Conservation (phyloP, 108 stramenopile species). For the Pseudonitzschia multiseries region DNA sequence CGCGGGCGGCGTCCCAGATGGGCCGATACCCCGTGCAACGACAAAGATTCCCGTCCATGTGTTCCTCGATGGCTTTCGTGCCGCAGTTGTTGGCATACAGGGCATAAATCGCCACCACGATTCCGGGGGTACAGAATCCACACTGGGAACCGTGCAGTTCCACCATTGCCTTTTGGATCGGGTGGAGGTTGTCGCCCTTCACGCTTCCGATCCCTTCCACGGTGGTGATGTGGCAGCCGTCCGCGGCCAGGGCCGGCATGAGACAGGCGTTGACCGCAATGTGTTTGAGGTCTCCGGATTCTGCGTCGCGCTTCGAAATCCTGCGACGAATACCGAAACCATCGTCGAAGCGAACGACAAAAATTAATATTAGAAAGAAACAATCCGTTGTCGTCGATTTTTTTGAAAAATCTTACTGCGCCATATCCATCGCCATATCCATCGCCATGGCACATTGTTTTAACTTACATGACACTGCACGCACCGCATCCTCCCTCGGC, state of each 20-base stretch:
- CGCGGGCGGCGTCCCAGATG: slow-evolving; percentile 93
- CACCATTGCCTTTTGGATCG: slow-evolving; percentile 90
- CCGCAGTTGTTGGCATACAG: slow-evolving; percentile 62
- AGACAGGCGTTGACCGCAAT: slow-evolving; percentile 89
- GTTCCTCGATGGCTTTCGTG: slow-evolving; percentile 76
- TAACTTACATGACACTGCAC: slow-evolving; percentile 80
- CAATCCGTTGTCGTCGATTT: not conserved
- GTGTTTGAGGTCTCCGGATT: slow-evolving; percentile 44
- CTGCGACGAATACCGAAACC: slow-evolving; percentile 9
- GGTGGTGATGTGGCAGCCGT: slow-evolving; percentile 88
- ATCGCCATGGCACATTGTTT: not conserved
- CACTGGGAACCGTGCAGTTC: slow-evolving; percentile 95
- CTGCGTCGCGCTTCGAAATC: slow-evolving; percentile 44
- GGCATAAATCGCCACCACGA: slow-evolving; percentile 90
- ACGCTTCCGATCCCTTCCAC: slow-evolving; percentile 88
- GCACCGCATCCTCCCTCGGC: slow-evolving; percentile 96
- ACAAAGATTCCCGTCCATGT: slow-evolving; percentile 95
- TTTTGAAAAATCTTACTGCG: not conserved
- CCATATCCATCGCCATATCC: not conserved
- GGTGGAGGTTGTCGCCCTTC: slow-evolving; percentile 80
- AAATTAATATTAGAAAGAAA: not conserved
- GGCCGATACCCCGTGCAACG: slow-evolving; percentile 94
- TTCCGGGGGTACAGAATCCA: slow-evolving; percentile 97
- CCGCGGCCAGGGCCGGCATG: slow-evolving; percentile 85
- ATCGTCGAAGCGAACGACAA: not conserved